Percentiles rank a stretch among this genome's conserved stretches.
phyloP scores from a whole-genome alignment of 257 asterid species.

The Dorcoceras hygrometricum region DNA sequence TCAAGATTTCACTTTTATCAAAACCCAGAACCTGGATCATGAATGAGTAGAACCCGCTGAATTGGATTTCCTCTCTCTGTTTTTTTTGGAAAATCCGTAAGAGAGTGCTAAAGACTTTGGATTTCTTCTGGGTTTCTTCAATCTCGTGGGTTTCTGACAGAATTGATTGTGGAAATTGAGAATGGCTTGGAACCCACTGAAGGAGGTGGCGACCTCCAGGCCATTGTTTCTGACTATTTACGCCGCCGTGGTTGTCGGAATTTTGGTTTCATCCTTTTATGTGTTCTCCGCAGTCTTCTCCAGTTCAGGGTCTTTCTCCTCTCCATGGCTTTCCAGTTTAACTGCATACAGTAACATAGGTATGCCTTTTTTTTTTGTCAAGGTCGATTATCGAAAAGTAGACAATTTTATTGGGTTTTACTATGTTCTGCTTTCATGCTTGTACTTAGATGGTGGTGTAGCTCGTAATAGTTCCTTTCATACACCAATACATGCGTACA shows the following conservation, averaged over 20 bases:
- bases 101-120: neutral
- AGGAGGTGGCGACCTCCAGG: slow-evolving; percentile 76
- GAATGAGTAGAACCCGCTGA: neutral
- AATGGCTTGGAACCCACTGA: slow-evolving; percentile 53
- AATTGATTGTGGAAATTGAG: slow-evolving; percentile 33
- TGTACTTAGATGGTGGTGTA: neutral
- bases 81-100: no score
- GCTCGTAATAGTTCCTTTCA: neutral
- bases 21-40: neutral
- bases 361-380: neutral
- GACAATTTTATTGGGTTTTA: neutral
- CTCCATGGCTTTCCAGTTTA: slow-evolving; percentile 40
- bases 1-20: neutral
- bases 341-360: slow-evolving; percentile 26
- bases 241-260: slow-evolving; percentile 69
- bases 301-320: slow-evolving; percentile 43
- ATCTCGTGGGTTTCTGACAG: neutral
- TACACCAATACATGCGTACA: neutral
- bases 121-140: neutral
- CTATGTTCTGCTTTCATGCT: neutral
- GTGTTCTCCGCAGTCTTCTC: slow-evolving; percentile 84
- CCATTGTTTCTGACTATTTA: slow-evolving; percentile 84
- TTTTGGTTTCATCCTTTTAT: slow-evolving; percentile 67
- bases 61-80: no score
- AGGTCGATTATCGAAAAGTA: neutral